Conservation (phyloP, 306 rosid species). For the Cucumis melo region DNA sequence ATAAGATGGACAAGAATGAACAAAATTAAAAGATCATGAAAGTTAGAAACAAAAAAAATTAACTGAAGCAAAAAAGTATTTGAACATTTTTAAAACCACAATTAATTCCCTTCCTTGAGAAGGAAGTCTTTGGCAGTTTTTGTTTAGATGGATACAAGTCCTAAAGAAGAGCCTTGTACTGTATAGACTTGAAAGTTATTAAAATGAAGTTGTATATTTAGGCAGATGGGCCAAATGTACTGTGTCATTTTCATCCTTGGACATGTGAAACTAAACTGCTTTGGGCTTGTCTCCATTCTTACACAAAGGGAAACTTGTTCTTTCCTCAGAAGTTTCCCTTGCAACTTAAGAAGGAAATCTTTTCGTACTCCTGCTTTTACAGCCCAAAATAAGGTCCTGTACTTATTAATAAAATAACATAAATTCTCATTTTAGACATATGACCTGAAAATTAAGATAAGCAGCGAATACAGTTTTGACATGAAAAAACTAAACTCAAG, state of each 20-base stretch:
- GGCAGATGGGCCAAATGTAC: background rate
- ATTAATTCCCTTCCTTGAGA: background rate
- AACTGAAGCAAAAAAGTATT: too few relatives aligned
- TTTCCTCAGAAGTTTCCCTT: background rate
- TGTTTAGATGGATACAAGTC: background rate
- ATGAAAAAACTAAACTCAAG: background rate
- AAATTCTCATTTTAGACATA: background rate
- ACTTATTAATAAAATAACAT: too few relatives aligned
- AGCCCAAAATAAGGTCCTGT: background rate
- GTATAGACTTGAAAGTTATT: background rate
- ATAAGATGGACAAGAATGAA: too few relatives aligned
- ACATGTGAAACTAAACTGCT: background rate
- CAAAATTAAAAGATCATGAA: too few relatives aligned
- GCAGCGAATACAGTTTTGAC: background rate
- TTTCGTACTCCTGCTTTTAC: background rate
- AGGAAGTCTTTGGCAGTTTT: background rate
- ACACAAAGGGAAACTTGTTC: background rate
- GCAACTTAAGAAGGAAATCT: background rate
- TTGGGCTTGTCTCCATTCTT: background rate
- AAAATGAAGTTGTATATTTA: background rate
- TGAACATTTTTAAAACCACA: background rate
- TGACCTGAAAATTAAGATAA: background rate
- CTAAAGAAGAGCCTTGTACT: background rate
- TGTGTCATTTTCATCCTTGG: background rate
- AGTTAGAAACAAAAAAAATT: too few relatives aligned